phyloP scores from a whole-genome alignment of 257 asterid species.

The Solanum ossicruentum region DNA sequence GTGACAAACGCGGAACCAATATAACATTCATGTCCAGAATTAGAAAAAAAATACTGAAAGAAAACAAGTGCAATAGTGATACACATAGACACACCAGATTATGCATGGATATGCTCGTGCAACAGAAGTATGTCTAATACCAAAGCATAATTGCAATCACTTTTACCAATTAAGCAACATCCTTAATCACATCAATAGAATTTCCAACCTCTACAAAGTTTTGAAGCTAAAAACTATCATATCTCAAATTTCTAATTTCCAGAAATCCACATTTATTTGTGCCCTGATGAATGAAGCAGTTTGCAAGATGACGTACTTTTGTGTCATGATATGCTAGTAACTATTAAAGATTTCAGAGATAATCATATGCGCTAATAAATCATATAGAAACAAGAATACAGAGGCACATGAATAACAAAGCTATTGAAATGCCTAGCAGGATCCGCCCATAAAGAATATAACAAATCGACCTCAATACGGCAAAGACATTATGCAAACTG shows the following conservation, averaged over 20 bases:
- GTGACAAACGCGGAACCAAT: not conserved
- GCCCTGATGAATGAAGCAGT: not conserved
- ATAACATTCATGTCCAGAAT: not conserved
- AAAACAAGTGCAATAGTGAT: not conserved
- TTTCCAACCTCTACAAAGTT: not conserved
- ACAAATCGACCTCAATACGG: not conserved
- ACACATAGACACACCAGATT: not conserved
- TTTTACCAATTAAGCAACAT: not conserved
- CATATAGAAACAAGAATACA: not conserved
- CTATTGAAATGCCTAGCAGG: not conserved
- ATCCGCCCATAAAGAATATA: not conserved
- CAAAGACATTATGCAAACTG: not conserved
- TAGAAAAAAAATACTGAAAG: not conserved
- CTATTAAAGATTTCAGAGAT: not conserved
- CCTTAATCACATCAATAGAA: not conserved
- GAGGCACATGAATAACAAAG: not conserved
- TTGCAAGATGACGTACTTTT: not conserved
- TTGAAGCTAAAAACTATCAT: not conserved
- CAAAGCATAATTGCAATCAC: not conserved
- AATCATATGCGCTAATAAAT: not conserved
- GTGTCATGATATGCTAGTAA: not conserved
- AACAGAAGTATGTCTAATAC: not conserved
- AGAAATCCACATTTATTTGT: not conserved
- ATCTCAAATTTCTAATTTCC: not conserved
- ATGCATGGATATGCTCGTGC: not conserved